phyloP scores from a whole-genome alignment of 148 eudicot genomes.

The Arctostaphylos glauca region DNA sequence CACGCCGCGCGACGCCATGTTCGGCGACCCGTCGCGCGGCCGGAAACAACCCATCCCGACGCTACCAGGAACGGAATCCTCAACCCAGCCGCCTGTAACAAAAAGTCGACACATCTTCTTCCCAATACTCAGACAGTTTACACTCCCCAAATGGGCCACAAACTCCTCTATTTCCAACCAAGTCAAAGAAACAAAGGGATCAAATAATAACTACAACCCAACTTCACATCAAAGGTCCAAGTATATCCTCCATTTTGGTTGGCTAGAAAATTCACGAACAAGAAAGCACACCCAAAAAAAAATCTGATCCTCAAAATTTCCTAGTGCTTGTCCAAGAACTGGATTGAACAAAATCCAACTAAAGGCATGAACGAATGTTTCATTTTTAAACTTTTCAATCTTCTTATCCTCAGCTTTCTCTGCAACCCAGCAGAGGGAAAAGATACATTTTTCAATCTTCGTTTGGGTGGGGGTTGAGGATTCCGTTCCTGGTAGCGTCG shows the following conservation, averaged over 20 bases:
- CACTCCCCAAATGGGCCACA: constrained; percentile 78
- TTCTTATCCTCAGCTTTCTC: background rate
- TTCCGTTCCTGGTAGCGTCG: too few relatives aligned
- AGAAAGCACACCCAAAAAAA: background rate
- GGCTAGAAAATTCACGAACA: background rate
- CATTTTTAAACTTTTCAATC: background rate
- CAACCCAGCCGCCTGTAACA: constrained; percentile 89
- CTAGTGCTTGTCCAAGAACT: background rate
- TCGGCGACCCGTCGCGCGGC: too few relatives aligned
- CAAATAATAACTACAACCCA: background rate
- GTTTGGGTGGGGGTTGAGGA: too few relatives aligned
- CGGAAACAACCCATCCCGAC: too few relatives aligned
- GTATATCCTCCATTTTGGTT: background rate
- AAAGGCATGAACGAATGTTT: background rate
- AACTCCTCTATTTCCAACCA: constrained; percentile 73
- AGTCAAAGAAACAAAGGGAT: constrained; percentile 50
- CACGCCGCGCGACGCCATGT: too few relatives aligned
- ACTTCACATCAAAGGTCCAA: background rate
- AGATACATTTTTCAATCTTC: too few relatives aligned
- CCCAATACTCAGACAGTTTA: constrained; percentile 80
- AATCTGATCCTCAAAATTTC: background rate
- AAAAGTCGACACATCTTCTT: constrained; percentile 70
- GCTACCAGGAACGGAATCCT: too few relatives aligned
- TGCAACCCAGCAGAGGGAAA: too few relatives aligned
- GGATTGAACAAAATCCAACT: background rate